Percentiles rank a stretch among this genome's conserved stretches.
phyloP scores from a whole-genome alignment of 805 yeast genomes.

The Cephaloascus albidus region DNA sequence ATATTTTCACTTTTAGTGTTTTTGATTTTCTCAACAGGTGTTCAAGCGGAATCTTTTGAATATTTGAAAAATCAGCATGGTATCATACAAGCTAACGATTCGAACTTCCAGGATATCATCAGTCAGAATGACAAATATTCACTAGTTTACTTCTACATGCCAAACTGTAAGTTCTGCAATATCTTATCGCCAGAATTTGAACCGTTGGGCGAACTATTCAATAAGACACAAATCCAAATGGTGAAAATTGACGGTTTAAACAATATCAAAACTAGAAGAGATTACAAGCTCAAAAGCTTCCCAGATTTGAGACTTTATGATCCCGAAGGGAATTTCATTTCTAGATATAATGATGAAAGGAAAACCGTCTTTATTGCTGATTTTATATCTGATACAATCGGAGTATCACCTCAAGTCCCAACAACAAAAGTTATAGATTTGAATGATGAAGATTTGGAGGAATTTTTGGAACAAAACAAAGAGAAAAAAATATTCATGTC shows the following conservation, averaged over 20 bases:
- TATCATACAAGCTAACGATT: constrained; percentile 10
- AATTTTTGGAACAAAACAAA: constrained; percentile 1
- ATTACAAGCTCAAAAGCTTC: constrained; percentile 31
- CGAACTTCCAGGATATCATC: constrained; percentile 10
- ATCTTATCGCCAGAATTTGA: constrained; percentile 21
- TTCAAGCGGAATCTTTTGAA: no score
- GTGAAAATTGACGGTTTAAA: constrained; percentile 22
- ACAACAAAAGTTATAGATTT: constrained; percentile 7
- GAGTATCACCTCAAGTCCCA: constrained; percentile 21
- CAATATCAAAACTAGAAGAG: constrained; percentile 21
- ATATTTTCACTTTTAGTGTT: no score
- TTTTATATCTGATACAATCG: constrained; percentile 19
- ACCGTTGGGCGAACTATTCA: constrained; percentile 32
- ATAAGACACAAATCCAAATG: constrained; percentile 21
- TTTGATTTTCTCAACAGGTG: not conserved
- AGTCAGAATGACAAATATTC: constrained; percentile 20
- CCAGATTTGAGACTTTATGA: constrained; percentile 42
- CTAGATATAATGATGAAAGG: constrained; percentile 23
- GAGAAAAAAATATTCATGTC: constrained; percentile 15
- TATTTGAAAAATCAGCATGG: not conserved
- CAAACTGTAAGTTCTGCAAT: constrained; percentile 23
- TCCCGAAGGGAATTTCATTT: constrained; percentile 28
- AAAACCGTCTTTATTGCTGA: constrained; percentile 18
- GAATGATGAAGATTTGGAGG: not conserved
- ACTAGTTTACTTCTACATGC: constrained; percentile 37